Evolutionary conservation across 106 monocot genomes (phyloP), one percentile per base, ranked within the genome.

Genomic region (Apostasia shenzhenica): DNA sequence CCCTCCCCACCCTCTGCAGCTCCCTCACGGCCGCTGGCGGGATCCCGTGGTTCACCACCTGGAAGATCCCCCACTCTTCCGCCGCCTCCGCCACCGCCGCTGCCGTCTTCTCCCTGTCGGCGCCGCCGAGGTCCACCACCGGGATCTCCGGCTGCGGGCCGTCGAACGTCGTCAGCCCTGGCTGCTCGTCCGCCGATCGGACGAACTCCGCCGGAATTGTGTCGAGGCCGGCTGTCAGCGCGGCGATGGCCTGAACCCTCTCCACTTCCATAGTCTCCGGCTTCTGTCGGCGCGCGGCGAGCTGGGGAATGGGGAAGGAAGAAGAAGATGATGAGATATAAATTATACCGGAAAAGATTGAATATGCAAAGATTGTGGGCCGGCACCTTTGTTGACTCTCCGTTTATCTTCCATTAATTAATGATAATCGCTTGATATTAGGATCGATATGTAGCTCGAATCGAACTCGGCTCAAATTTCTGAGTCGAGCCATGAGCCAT

Each of bases 21-120:
- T 77, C 83, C 69, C n/a, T 14, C 37, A 94, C 68, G 72, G 81
- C 85, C 66, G 72, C 85, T 8, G 26, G 43, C 1, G 94, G 85
- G n/a, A 94, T 82, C 60, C 90, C 90, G 55, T 94, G 90, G 54
- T 88, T 94, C 74, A 94, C 85, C 63, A 94, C 71, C 79, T 94
- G 90, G 59, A 94, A 88, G 5, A 94, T 77, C 2, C 94, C 94
- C 87, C 87, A 94, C 67, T 91, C 85, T 41, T 38, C 1, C 39
- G 78, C 61, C 5, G 90, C 94, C 6, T 54, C 75, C 0, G 55
- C 72, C 10, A 90, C 65, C 38, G 61, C 50, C 42, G 54, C 14
- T n/a, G 48, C 70, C 11, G 70, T 41, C 26, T 12, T 4, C 39
- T 41, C 69, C 8, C 54, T 37, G 52, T 81, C 77, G 1, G 69